Evolutionary conservation across 768 basidiomycete species (phyloP).

Genomic region (Tulasnella sp.): DNA sequence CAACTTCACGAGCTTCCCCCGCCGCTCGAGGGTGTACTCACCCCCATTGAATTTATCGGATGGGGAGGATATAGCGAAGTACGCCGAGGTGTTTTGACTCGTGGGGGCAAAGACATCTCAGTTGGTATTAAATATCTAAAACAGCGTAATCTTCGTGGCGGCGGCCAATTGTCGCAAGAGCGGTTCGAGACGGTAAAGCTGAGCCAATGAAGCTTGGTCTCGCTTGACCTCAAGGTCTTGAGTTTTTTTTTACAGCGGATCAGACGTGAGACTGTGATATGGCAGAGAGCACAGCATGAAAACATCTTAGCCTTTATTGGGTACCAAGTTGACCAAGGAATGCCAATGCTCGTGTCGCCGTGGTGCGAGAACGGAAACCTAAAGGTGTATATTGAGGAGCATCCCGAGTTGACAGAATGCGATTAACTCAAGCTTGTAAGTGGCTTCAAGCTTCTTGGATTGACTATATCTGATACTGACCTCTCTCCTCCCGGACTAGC

Average conservation of each 20-base stretch:
- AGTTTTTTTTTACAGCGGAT: neutral
- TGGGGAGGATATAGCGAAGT: neutral
- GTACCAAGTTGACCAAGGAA: neutral
- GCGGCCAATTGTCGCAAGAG: neutral
- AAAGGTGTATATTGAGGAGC: neutral
- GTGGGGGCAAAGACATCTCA: neutral
- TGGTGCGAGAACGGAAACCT: slow-evolving; percentile 24
- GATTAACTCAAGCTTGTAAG: neutral
- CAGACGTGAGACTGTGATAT: neutral
- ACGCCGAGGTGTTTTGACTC: neutral
- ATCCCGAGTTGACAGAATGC: neutral
- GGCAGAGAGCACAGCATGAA: neutral
- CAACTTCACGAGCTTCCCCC: neutral
- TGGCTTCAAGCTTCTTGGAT: neutral
- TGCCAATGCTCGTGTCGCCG: slow-evolving; percentile 4
- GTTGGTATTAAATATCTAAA: neutral
- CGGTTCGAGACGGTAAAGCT: neutral
- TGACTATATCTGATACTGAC: neutral
- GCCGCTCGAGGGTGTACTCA: neutral
- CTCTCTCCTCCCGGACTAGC: neutral
- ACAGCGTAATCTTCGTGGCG: neutral
- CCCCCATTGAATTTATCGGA: neutral
- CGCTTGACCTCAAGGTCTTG: neutral
- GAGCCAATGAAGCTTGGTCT: neutral
- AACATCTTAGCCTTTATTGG: neutral